These are phyloP conservation scores for Pleomassaria siparia DNA, from an alignment of 2,329 filamentous ascomycete species.

Conservation along the genomic window DNA sequence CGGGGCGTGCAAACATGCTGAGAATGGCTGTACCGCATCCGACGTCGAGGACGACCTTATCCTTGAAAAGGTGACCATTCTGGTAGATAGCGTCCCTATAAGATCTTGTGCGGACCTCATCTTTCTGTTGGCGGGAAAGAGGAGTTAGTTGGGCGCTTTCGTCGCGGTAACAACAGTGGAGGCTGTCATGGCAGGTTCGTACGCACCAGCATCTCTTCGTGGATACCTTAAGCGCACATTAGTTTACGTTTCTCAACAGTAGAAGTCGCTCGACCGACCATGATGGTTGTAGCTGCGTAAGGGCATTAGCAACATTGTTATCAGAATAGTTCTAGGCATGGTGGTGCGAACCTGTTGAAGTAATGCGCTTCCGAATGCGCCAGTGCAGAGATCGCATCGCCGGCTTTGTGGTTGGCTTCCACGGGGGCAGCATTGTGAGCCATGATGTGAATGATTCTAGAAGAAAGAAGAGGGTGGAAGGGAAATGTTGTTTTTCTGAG, in stretches of 20 bases:
- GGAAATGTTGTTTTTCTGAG: background rate
- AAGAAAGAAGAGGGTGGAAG: background rate
- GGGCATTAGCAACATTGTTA: conserved; percentile 40
- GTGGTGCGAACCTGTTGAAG: conserved; percentile 80
- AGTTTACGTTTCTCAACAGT: conserved; percentile 35
- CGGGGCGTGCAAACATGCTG: conserved; percentile 74
- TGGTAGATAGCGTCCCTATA: conserved; percentile 98
- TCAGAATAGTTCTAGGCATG: conserved; percentile 3
- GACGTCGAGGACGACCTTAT: conserved; percentile 93
- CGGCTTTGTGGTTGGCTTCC: conserved; percentile 25
- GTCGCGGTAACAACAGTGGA: conserved; percentile 1
- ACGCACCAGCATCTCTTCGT: conserved; percentile 97
- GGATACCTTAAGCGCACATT: conserved; percentile 68
- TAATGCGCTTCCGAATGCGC: conserved; percentile 98
- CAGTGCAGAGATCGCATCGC: conserved; percentile 62
- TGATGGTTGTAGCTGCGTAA: conserved; percentile 90
- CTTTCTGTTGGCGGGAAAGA: conserved; percentile 66
- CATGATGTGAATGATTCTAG: conserved; percentile 17
- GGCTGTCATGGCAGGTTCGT: conserved; percentile 14
- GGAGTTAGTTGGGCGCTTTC: conserved; percentile 11
- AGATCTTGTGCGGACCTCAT: conserved; percentile 93
- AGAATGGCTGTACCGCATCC: conserved; percentile 97
- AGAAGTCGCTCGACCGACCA: conserved; percentile 61
- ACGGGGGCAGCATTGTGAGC: conserved; percentile 27
- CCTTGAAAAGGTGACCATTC: conserved; percentile 91